Evolutionary conservation across 306 rosid species (phyloP).

Genomic region (Dryas octopetala): DNA sequence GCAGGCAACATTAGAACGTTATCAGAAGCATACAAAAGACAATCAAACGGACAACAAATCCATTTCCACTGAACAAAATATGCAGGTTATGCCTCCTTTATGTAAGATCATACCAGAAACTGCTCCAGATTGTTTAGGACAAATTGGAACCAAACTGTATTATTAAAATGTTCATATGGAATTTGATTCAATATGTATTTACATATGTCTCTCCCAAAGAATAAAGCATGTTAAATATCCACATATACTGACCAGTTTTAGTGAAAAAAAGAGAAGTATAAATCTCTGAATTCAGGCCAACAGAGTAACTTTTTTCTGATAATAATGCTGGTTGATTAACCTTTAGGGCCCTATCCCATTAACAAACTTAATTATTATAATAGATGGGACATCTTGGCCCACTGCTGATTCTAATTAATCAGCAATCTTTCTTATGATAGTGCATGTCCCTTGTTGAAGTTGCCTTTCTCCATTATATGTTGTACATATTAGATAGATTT

Average conservation of each 20-base stretch:
- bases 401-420: too few species aligned
- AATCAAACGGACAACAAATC: slow-evolving; percentile 31
- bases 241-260: too few species aligned
- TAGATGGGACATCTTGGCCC: too few species aligned
- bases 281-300: too few species aligned
- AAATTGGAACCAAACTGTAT: not conserved
- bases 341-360: too few species aligned
- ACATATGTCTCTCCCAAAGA: not conserved
- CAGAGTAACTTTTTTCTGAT: too few species aligned
- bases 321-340: too few species aligned
- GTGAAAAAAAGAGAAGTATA: too few species aligned
- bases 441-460: too few species aligned
- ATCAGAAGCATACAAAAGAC: slow-evolving; percentile 46
- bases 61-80: slow-evolving; percentile 37
- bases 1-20: slow-evolving; percentile 60
- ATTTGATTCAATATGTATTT: not conserved
- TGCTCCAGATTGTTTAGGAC: not conserved
- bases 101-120: not conserved
- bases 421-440: too few species aligned
- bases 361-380: too few species aligned
- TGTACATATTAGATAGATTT: not conserved
- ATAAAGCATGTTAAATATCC: too few species aligned
- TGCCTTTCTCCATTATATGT: not conserved
- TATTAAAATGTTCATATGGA: not conserved
- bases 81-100: slow-evolving; percentile 45